These are phyloP conservation scores for Suhomyces ambrosiae DNA, from an alignment of 1,139 yeast genomes.

Conservation along the genomic window DNA sequence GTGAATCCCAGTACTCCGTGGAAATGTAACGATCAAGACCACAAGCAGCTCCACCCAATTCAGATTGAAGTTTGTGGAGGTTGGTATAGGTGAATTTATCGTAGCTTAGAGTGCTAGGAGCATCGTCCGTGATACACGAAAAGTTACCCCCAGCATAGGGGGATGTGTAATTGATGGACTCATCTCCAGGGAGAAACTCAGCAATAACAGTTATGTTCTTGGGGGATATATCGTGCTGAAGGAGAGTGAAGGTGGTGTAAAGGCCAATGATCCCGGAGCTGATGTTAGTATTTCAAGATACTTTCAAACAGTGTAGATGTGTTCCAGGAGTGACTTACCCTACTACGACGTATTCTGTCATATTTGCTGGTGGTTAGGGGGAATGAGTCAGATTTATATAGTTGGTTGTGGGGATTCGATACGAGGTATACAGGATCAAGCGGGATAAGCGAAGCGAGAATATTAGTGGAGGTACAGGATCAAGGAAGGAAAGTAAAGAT, in stretches of 20 bases:
- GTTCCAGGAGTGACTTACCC: conserved; percentile 37
- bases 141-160: conserved; percentile 84
- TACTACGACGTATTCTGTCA: conserved; percentile 34
- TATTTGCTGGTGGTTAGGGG: conserved; percentile 8
- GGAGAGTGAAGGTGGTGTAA: conserved; percentile 58
- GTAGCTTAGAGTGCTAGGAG: conserved; percentile 49
- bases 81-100: conserved; percentile 60
- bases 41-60: conserved; percentile 53
- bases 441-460: background rate
- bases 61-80: conserved; percentile 43
- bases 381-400: too few species aligned
- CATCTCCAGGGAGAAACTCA: conserved; percentile 72
- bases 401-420: too few species aligned
- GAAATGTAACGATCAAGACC: conserved; percentile 59
- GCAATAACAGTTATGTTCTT: conserved; percentile 59
- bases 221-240: conserved; percentile 48
- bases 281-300: conserved; percentile 6
- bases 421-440: background rate
- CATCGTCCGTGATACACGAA: conserved; percentile 65
- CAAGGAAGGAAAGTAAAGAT: too few species aligned
- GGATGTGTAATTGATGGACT: conserved; percentile 66
- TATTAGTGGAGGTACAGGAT: too few species aligned
- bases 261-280: conserved; percentile 75
- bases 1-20: conserved; percentile 56
- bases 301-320: too few species aligned